Percentiles rank a stretch among this genome's conserved stretches.
These are phyloP conservation scores for Fusarium coffeatum DNA, from an alignment of 2,329 filamentous ascomycete species.

Conservation along the genomic window DNA sequence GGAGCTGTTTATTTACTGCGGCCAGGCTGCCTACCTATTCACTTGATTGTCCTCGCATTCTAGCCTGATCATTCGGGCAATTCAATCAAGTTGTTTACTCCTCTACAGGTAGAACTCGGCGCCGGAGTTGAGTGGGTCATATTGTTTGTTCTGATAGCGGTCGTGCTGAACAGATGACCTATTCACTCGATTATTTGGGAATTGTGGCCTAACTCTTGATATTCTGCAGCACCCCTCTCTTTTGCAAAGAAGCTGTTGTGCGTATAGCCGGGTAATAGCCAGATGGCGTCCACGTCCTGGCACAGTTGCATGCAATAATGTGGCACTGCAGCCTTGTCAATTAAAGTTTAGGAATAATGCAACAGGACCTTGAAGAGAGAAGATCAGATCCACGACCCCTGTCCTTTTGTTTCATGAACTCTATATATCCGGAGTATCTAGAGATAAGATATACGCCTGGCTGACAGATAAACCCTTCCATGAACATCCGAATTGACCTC, in stretches of 20 bases:
- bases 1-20: too few relatives aligned
- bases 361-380: neutral
- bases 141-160: too few relatives aligned
- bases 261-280: neutral
- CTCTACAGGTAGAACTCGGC: too few relatives aligned
- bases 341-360: neutral
- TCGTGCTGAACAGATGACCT: too few relatives aligned
- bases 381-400: neutral
- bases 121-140: too few relatives aligned
- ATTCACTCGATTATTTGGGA: too few relatives aligned
- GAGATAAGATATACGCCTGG: neutral
- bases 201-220: too few relatives aligned
- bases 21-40: too few relatives aligned
- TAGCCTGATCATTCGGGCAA: too few relatives aligned
- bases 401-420: neutral
- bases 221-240: too few relatives aligned
- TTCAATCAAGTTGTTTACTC: too few relatives aligned
- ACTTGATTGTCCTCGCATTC: too few relatives aligned
- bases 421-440: neutral
- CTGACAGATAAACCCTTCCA: neutral
- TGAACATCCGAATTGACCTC: neutral
- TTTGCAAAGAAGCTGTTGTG: neutral
- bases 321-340: neutral
- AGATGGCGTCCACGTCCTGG: neutral
- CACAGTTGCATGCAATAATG: neutral